A percentile compares a stretch with the other conserved stretches of the same genome.
phyloP scores from a whole-genome alignment of 164 flowering plant species.

The Vitis amurensis region DNA sequence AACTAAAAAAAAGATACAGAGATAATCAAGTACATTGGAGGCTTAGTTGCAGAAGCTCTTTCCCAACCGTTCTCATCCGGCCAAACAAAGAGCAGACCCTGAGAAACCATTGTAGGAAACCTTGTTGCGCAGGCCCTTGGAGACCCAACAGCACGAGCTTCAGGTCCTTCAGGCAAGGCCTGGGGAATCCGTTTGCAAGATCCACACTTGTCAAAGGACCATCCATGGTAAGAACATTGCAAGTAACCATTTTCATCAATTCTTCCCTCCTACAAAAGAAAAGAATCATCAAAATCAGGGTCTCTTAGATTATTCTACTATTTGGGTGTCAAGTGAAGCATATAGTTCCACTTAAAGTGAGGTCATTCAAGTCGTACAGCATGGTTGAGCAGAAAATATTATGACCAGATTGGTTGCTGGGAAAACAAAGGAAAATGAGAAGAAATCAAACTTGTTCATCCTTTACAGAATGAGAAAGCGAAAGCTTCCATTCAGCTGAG shows the following conservation, averaged over 20 bases:
- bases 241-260: slow-evolving; percentile 86
- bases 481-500: no score
- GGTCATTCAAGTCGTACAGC: no score
- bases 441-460: neutral
- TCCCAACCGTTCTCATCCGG: slow-evolving; percentile 96
- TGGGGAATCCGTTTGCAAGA: slow-evolving; percentile 83
- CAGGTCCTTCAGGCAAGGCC: slow-evolving; percentile 79
- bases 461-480: no score
- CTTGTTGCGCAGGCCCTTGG: slow-evolving; percentile 81
- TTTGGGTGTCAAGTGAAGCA: no score
- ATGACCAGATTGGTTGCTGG: neutral
- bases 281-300: slow-evolving; percentile 6
- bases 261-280: slow-evolving; percentile 73
- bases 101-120: slow-evolving; percentile 87
- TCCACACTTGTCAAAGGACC: slow-evolving; percentile 87
- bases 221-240: slow-evolving; percentile 95
- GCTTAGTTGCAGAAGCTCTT: slow-evolving; percentile 67
- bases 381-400: no score
- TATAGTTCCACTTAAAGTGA: no score
- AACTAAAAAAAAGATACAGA: neutral
- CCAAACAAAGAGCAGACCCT: slow-evolving; percentile 98
- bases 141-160: slow-evolving; percentile 72
- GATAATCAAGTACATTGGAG: slow-evolving; percentile 55
- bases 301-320: neutral
- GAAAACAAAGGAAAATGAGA: neutral